Evolutionary conservation across 192 early-diverging fungal species (phyloP).

Genomic region (Podila epigama): DNA sequence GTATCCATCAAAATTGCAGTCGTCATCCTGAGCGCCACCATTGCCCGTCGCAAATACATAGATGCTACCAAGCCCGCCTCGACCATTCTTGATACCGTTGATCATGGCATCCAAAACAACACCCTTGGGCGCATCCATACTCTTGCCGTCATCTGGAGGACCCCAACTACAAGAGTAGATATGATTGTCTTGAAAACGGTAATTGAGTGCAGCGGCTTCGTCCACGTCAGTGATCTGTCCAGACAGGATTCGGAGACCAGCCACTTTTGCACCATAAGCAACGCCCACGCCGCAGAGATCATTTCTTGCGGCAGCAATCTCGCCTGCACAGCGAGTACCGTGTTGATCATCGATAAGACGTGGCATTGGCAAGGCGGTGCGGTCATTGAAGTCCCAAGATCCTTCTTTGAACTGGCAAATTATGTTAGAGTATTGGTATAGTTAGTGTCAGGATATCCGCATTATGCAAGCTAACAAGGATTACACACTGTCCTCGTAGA

Average conservation of each 20-base stretch:
- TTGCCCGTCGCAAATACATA: conserved; percentile 97
- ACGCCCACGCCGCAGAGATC: conserved; percentile 93
- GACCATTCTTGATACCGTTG: conserved; percentile 88
- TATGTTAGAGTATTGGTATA: too few relatives aligned
- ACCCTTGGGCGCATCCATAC: conserved; percentile 84
- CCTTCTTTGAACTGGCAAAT: conserved; percentile 74
- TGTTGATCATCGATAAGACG: conserved; percentile 82
- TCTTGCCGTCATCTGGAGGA: conserved; percentile 86
- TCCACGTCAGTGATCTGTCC: conserved; percentile 88
- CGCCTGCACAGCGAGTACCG: conserved; percentile 96
- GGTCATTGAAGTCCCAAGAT: conserved; percentile 96
- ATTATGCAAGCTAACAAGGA: too few relatives aligned
- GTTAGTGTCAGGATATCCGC: too few relatives aligned
- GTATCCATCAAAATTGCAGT: conserved; percentile 98
- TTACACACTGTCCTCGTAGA: too few relatives aligned
- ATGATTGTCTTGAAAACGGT: conserved; percentile 85
- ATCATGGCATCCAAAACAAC: conserved; percentile 85
- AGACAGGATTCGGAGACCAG: conserved; percentile 90
- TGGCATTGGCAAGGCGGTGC: conserved; percentile 79
- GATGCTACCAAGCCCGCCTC: conserved; percentile 83
- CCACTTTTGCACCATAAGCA: conserved; percentile 85
- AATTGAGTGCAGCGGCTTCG: conserved; percentile 91
- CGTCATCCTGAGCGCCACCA: conserved; percentile 78
- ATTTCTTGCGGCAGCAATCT: conserved; percentile 92
- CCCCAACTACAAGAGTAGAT: conserved; percentile 99